phyloP scores from a whole-genome alignment of 2,329 filamentous ascomycete species.

The Pseudogymnoascus sp. region DNA sequence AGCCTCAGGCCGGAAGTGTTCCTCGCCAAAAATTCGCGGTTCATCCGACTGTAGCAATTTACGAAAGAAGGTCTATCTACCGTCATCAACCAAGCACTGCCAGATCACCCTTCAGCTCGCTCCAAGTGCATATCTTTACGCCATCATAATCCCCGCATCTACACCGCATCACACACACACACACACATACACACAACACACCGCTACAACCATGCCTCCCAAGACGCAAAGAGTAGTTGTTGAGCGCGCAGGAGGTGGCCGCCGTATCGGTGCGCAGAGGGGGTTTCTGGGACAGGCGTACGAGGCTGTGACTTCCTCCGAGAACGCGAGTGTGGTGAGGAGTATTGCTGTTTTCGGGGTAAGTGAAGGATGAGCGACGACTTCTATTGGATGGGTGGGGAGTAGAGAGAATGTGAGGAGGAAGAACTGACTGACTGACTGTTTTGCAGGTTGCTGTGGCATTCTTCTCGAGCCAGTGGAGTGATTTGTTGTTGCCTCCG shows the following conservation, averaged over 20 bases:
- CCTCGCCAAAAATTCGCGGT: neutral
- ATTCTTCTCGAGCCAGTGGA: constrained; percentile 59
- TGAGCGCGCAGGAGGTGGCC: constrained; percentile 35
- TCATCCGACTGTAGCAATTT: neutral
- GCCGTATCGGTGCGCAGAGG: constrained; percentile 33
- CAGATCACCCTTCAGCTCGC: neutral
- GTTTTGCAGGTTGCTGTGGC: constrained; percentile 50
- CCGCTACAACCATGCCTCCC: constrained; percentile 46
- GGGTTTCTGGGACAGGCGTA: constrained; percentile 52
- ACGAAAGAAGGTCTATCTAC: neutral
- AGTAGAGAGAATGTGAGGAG: neutral
- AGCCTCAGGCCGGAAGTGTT: neutral
- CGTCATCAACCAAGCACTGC: neutral
- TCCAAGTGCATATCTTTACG: neutral
- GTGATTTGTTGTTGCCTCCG: constrained; percentile 59
- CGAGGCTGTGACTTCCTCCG: constrained; percentile 52
- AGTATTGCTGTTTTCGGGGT: constrained; percentile 62
- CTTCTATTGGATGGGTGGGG: neutral
- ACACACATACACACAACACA: neutral
- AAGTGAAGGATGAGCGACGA: constrained; percentile 27
- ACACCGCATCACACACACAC: neutral
- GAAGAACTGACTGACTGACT: constrained; percentile 15
- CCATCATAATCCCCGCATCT: neutral
- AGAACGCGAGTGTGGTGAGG: constrained; percentile 60
- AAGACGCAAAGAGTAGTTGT: constrained; percentile 48